Evolutionary conservation across 116 monocot genomes (phyloP).

Genomic region (Thalassia testudinum): DNA sequence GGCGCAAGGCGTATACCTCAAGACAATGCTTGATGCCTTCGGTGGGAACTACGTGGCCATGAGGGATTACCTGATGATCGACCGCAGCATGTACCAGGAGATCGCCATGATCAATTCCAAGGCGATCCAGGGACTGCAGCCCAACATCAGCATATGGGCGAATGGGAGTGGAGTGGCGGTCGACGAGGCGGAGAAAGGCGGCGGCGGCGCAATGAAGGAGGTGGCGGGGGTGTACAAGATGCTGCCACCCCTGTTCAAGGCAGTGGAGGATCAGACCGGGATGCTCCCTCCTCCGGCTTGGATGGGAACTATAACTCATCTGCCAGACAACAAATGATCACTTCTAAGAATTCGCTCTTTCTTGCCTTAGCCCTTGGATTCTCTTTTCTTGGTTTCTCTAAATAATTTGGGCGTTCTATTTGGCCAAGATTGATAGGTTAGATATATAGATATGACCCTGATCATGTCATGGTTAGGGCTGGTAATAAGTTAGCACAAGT

Average conservation of each 20-base stretch:
- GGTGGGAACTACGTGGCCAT: conserved; percentile 41
- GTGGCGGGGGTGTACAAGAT: conserved; percentile 65
- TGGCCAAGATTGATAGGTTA: too few species aligned
- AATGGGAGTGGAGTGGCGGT: conserved; percentile 11
- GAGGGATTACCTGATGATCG: conserved; percentile 68
- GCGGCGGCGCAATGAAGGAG: conserved; percentile 45
- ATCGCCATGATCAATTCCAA: conserved; percentile 55
- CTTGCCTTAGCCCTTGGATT: too few species aligned
- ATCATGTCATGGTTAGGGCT: too few species aligned
- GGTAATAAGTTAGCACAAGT: too few species aligned
- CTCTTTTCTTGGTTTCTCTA: too few species aligned
- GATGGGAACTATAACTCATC: conserved; percentile 27
- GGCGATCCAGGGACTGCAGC: conserved; percentile 41
- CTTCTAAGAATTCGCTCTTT: too few species aligned
- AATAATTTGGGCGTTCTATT: too few species aligned
- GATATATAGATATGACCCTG: too few species aligned
- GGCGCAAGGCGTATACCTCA: conserved; percentile 40
- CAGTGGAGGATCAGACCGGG: conserved; percentile 71
- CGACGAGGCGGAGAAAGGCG: background rate
- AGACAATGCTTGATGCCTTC: conserved; percentile 24
- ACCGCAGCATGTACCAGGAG: conserved; percentile 37
- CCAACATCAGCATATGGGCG: conserved; percentile 65
- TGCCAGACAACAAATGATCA: too few species aligned
- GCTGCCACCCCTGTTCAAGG: conserved; percentile 62
- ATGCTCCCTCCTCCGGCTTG: conserved; percentile 77